These are phyloP conservation scores for Salix brachista DNA, from an alignment of 345 rosid genomes.

Conservation along the genomic window DNA sequence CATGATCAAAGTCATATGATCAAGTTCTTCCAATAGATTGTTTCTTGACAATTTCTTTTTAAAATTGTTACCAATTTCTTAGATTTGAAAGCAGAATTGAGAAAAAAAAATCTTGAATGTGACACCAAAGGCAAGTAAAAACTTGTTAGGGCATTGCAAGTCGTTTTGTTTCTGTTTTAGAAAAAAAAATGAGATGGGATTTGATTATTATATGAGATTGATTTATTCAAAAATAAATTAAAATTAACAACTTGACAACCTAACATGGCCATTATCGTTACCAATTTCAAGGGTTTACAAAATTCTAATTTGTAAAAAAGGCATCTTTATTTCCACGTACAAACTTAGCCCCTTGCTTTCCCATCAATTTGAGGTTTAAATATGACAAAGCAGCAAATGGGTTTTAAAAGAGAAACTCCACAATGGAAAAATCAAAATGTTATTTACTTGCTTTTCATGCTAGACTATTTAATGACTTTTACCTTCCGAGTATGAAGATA, in stretches of 20 bases:
- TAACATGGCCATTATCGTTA: background rate
- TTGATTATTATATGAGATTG: background rate
- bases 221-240: no score
- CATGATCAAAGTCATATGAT: background rate
- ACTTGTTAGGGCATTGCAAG: background rate
- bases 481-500: no score
- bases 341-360: no score
- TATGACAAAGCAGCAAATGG: background rate
- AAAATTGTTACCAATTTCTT: no score
- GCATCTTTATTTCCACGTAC: no score
- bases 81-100: background rate
- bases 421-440: background rate
- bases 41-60: background rate
- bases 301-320: no score
- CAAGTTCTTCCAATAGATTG: background rate
- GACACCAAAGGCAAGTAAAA: background rate
- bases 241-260: background rate
- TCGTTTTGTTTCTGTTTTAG: background rate
- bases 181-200: background rate
- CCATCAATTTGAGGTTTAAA: no score
- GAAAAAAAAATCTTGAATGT: background rate
- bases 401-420: background rate
- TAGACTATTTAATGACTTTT: background rate
- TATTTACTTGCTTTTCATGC: background rate
- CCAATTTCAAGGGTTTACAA: background rate